Evolutionary conservation across 2,329 filamentous ascomycete species (phyloP).

Genomic region (Endothia cerciana): DNA sequence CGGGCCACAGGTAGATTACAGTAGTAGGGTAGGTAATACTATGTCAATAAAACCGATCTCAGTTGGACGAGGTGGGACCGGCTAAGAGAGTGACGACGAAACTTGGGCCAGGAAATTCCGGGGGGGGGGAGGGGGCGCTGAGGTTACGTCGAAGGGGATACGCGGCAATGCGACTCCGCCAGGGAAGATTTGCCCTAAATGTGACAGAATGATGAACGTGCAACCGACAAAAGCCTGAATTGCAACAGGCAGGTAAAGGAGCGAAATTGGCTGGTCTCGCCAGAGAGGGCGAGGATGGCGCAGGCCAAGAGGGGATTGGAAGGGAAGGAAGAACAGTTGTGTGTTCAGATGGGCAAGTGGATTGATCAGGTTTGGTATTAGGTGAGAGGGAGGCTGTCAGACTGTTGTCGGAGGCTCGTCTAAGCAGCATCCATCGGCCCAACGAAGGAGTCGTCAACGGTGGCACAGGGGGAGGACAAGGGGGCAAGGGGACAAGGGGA

Average conservation of each 20-base stretch:
- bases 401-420: background rate
- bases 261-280: conserved; percentile 5
- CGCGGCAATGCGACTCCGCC: conserved; percentile 2
- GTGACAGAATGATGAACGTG: conserved; percentile 11
- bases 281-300: background rate
- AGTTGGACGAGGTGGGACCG: background rate
- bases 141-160: background rate
- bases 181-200: conserved; percentile 5
- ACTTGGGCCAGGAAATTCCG: background rate
- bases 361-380: background rate
- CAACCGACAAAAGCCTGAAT: background rate
- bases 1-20: background rate
- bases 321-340: background rate
- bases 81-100: background rate
- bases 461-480: background rate
- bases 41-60: background rate
- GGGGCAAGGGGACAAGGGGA: too few relatives aligned
- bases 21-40: background rate
- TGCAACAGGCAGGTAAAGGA: background rate
- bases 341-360: background rate
- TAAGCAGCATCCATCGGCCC: background rate
- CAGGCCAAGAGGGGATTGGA: background rate
- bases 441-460: background rate
- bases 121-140: conserved; percentile 1
- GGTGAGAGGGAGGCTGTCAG: background rate